Evolutionary conservation across 768 basidiomycete genomes (phyloP).

Genomic region (Mycena galericulata): DNA sequence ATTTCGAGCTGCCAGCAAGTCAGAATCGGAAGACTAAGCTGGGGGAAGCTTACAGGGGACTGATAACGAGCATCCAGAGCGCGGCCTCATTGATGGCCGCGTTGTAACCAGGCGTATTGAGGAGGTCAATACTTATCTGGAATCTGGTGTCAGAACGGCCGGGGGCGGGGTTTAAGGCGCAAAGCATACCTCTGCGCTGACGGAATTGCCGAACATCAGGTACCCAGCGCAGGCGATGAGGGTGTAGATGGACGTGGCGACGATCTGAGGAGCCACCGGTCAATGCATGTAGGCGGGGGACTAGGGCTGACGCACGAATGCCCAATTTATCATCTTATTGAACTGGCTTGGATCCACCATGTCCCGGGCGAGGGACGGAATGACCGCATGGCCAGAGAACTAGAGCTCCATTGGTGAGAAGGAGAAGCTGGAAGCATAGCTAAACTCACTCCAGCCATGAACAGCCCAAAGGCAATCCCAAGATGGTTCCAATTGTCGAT

Average conservation of each 20-base stretch:
- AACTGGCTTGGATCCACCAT: slow-evolving; percentile 89
- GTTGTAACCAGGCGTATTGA: slow-evolving; percentile 82
- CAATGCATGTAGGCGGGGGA: background rate
- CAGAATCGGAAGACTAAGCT: background rate
- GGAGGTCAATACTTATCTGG: slow-evolving; percentile 87
- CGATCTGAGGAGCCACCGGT: slow-evolving; percentile 52
- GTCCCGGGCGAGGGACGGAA: slow-evolving; percentile 91
- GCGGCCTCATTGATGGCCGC: slow-evolving; percentile 75
- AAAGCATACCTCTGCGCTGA: slow-evolving; percentile 80
- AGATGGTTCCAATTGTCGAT: slow-evolving; percentile 68
- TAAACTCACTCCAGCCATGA: slow-evolving; percentile 89
- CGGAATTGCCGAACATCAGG: slow-evolving; percentile 87
- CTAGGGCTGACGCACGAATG: slow-evolving; percentile 71
- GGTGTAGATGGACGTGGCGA: slow-evolving; percentile 73
- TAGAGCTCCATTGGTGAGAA: slow-evolving; percentile 42
- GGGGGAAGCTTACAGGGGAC: slow-evolving; percentile 68
- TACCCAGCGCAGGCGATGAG: slow-evolving; percentile 88
- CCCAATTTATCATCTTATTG: slow-evolving; percentile 85
- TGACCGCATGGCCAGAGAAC: slow-evolving; percentile 94
- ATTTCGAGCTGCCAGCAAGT: slow-evolving; percentile 76
- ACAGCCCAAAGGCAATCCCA: slow-evolving; percentile 87
- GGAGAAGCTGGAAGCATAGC: background rate
- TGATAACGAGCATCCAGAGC: slow-evolving; percentile 89
- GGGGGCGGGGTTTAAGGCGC: background rate
- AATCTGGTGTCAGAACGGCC: background rate